Base-by-base conservation (phyloP, 495 filamentous ascomycete species). In the Penicillium atrosanguineum region DNA sequence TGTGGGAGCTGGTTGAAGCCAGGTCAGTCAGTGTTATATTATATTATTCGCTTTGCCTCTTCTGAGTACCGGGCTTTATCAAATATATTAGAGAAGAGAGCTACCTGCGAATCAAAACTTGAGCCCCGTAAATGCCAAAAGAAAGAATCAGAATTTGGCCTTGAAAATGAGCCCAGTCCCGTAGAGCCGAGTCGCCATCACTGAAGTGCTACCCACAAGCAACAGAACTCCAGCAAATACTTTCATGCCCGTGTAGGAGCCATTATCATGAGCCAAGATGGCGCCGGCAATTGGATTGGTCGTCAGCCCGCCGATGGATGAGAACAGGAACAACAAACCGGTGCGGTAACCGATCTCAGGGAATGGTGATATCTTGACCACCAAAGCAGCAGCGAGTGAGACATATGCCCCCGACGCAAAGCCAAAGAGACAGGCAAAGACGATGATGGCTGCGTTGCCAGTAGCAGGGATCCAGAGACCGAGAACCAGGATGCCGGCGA, bases 241-340 rank as follows among this genome's bases (percentile, higher is more conserved):
- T 44, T 69, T 64, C 61, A 69, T 49, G 0, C 51, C 56, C 4
- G 31, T 45, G 21, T 55, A 67, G 4, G 48, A 56, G 12, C 60
- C 65, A n/a, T 42, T 21, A 16, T 56, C 44, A 8, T 42, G 21
- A 9, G 42, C 21, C 7, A 69, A 46, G 18, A 74, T 64, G 0
- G 63, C 62, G 4, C 87, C 87, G 11, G 77, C 85, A 61, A 91
- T 87, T 2, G 88, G 87, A 34, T 73, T 80, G 7, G 82, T 83
- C 0, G 79, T 84, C 47, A 90, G 65, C 0, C 77, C 63, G 19
- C 52, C 59, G 15, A 70, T 34, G 2, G 61, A 57, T 2, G 56
- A 53, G 14, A 60, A 57, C 15, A 64, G 21, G 23, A 63, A 59
- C 0, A 62, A 11, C 11, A 63, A 34, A 0, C 69, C 69, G 3